Evolutionary conservation across 805 yeast genomes (phyloP).

Genomic region (Zygosaccharomyces kombuchaensis): DNA sequence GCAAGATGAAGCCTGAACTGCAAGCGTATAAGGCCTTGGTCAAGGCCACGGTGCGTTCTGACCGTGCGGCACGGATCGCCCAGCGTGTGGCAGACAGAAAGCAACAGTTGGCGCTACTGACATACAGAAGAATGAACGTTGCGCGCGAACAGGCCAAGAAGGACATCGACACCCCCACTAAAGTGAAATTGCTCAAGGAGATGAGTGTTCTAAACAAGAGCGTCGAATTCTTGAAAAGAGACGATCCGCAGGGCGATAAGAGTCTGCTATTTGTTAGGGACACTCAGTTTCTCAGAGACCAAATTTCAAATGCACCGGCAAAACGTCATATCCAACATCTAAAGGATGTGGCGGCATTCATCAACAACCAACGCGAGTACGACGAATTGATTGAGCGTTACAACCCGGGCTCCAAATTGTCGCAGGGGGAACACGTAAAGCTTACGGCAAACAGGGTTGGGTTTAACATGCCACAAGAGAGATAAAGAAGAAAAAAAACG

Average conservation of each 20-base stretch:
- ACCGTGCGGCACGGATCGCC: slow-evolving; percentile 19
- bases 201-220: slow-evolving; percentile 15
- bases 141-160: slow-evolving; percentile 15
- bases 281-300: slow-evolving; percentile 10
- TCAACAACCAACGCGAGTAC: slow-evolving; percentile 71
- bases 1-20: slow-evolving; percentile 5
- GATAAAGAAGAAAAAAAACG: slow-evolving; percentile 19
- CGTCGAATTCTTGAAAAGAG: slow-evolving; percentile 15
- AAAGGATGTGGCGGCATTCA: slow-evolving; percentile 55
- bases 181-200: slow-evolving; percentile 7
- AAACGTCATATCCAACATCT: slow-evolving; percentile 37
- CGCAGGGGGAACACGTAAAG: slow-evolving; percentile 71
- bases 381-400: slow-evolving; percentile 77
- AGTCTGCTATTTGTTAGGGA: slow-evolving; percentile 18
- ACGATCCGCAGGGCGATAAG: slow-evolving; percentile 14
- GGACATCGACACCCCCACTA: slow-evolving; percentile 8
- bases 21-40: slow-evolving; percentile 20
- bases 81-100: slow-evolving; percentile 21
- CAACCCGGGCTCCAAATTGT: slow-evolving; percentile 71
- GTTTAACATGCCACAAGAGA: slow-evolving; percentile 49
- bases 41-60: slow-evolving; percentile 22
- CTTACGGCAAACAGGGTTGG: slow-evolving; percentile 90
- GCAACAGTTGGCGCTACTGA: slow-evolving; percentile 23
- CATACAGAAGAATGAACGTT: slow-evolving; percentile 22
- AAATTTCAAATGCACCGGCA: slow-evolving; percentile 4